phyloP scores from a whole-genome alignment of 345 rosid genomes.

The Odontarrhena argentea region DNA sequence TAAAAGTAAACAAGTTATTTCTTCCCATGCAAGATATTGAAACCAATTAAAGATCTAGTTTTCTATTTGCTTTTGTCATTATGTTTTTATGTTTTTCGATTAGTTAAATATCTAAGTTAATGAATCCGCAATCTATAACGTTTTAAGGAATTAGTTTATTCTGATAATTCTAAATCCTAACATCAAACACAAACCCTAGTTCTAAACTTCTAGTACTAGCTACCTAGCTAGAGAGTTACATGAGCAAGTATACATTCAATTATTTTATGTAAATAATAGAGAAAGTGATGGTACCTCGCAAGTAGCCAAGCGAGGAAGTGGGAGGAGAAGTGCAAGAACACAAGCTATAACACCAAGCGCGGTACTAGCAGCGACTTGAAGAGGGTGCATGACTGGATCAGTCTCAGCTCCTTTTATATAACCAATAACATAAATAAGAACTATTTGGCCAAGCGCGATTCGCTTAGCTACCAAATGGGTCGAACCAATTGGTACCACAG shows the following conservation, averaged over 20 bases:
- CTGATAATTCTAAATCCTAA: background rate
- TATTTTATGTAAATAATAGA: background rate
- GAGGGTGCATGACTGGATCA: conserved; percentile 67
- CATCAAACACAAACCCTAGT: background rate
- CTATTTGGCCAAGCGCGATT: conserved; percentile 81
- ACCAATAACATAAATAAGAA: conserved; percentile 62
- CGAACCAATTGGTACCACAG: conserved; percentile 54
- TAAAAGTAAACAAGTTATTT: background rate
- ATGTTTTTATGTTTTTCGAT: background rate
- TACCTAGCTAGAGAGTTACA: background rate
- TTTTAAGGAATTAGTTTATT: background rate
- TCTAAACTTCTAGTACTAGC: conserved; percentile 1
- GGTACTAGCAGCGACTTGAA: conserved; percentile 77
- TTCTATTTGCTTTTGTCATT: background rate
- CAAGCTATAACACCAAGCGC: conserved; percentile 77
- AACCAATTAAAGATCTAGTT: background rate
- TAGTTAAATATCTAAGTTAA: background rate
- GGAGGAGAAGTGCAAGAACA: conserved; percentile 65
- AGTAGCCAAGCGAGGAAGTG: conserved; percentile 77
- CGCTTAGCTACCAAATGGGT: conserved; percentile 70
- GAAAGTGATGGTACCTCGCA: conserved; percentile 49
- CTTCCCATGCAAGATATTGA: conserved; percentile 18
- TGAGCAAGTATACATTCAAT: conserved; percentile 6
- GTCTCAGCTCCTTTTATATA: conserved; percentile 57
- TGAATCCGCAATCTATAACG: background rate